Base-by-base conservation (phyloP, 1,284 basidiomycete genomes). In the Leucoagaricus sp. region DNA sequence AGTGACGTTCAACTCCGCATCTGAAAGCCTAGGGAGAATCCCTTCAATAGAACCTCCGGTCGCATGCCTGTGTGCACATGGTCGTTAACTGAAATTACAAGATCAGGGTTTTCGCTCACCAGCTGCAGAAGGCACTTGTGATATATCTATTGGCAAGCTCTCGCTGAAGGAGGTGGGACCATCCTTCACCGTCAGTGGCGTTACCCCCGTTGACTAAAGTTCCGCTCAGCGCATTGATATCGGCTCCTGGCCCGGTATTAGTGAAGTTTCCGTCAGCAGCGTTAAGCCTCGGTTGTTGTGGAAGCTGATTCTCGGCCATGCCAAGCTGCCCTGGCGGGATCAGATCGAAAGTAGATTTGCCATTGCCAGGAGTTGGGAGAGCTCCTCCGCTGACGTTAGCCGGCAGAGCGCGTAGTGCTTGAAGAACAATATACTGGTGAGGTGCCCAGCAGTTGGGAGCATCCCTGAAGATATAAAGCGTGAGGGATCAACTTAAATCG, bases 61-160 rank as follows among this genome's bases (percentile, higher is more conserved):
- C 17, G 89, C 82, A 67, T 84, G 81, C 89, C 81, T 83, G 50
- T 8, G 58, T 42, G 54, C 1, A 33, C 7, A 25, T 44, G 36
- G 41, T 8, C 53, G 23, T 15, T 21, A 41, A 44, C 9, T 4
- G 45, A 21, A 38, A 4, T 26, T 12, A 19, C 48, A 23, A 9
- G 21, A 10, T 21, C 19, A 42, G 19, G 10, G 1, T 19, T 21
- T 21, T 55, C 40, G 75, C 83, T 66, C 61, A 89, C 94, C 95
- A 98, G 61, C 91, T 93, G 71, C 95, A 96, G 61, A 96, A 82
- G 1, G 85, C 85, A 55, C 91, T 89, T 36, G 87, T 78, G 63
- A 93, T 77, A 70, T 94, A 96, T 26, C 94, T 82, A 65, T 93
- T 93, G 13, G 87, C 89, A 57, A 94, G 70, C 69, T 93, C 85